Base-by-base conservation (phyloP, 176 grass and related monocot genomes). In the Paspalum vaginatum region DNA sequence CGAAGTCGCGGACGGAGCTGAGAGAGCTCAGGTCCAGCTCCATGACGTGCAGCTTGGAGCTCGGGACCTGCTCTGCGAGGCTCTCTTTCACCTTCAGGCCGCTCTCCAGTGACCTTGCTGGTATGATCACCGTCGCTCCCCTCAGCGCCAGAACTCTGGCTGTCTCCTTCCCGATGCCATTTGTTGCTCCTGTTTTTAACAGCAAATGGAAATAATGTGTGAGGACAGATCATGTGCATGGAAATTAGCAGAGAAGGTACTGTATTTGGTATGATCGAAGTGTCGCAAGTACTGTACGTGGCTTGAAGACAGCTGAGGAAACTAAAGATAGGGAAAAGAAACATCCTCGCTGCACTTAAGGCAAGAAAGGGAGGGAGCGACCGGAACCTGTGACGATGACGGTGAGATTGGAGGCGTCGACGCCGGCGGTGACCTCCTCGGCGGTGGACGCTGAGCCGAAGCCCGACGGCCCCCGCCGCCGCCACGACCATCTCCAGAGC, bases 11-110 rank as follows among this genome's bases (percentile, higher is more conserved):
- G 66, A 97, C 87, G 0, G 94, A 94, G 50, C 84, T 78, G 10
- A 97, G 91, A 44, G 89, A 97, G 70, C 85, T 89, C 55, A 91
- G 70, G 66, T 94, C 94, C 87, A 97, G 84, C 82, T 97, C 91
- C 94, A 97, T 88, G 78, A 97, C 89, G 6, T 94, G 82, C 24
- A 94, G 78, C 13, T 87, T 87, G 2, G 85, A 83, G 41, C 39
- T 49, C 0, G 89, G 91, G 38, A 92, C 61, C 70, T 97, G 76
- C 13, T 92, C 85, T 5, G 80, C 82, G 11, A 97, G 83, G 56
- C 87, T 90, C 65, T 97, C 87, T 69, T 92, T 94, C 51, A 87
- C 85, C 89, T 86, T 88, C 32, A 80, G 15, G 24, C 94, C 91
- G 21, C 85, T 88, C 70, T 90, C 91, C 57, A 94, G 40, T 4